A percentile compares a stretch with the other conserved stretches of the same genome.
phyloP scores from a whole-genome alignment of 805 yeast species.

The Candida xiaguanensis region DNA sequence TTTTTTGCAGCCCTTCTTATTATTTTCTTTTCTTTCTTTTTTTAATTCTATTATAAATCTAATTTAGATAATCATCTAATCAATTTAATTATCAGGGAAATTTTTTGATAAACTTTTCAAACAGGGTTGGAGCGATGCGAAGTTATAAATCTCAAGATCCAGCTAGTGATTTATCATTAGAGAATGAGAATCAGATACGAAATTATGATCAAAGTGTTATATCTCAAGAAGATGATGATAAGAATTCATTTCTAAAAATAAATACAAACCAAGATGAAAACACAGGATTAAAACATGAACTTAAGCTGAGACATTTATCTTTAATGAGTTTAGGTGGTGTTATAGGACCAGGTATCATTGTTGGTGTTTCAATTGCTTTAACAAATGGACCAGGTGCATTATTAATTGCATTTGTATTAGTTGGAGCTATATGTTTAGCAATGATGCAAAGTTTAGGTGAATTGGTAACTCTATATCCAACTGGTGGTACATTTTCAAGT shows the following conservation, averaged over 20 bases:
- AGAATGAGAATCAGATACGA: neutral
- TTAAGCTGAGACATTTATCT: slow-evolving; percentile 49
- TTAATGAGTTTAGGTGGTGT: slow-evolving; percentile 54
- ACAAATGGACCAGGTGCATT: slow-evolving; percentile 50
- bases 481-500: slow-evolving; percentile 49
- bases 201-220: neutral
- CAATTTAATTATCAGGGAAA: no score
- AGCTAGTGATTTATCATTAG: neutral
- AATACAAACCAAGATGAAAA: slow-evolving; percentile 16
- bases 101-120: no score
- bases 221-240: neutral
- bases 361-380: slow-evolving; percentile 52
- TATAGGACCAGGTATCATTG: slow-evolving; percentile 57
- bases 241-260: slow-evolving; percentile 1
- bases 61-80: neutral
- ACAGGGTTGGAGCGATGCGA: no score
- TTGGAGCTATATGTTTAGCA: slow-evolving; percentile 49
- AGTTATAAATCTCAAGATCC: neutral
- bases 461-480: slow-evolving; percentile 50
- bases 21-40: no score
- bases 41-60: neutral
- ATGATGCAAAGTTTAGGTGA: slow-evolving; percentile 59
- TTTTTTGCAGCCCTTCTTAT: neutral
- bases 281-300: slow-evolving; percentile 40
- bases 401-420: slow-evolving; percentile 48